phyloP scores from a whole-genome alignment of 1,139 yeast species.

The Pichia sorboxylosa region DNA sequence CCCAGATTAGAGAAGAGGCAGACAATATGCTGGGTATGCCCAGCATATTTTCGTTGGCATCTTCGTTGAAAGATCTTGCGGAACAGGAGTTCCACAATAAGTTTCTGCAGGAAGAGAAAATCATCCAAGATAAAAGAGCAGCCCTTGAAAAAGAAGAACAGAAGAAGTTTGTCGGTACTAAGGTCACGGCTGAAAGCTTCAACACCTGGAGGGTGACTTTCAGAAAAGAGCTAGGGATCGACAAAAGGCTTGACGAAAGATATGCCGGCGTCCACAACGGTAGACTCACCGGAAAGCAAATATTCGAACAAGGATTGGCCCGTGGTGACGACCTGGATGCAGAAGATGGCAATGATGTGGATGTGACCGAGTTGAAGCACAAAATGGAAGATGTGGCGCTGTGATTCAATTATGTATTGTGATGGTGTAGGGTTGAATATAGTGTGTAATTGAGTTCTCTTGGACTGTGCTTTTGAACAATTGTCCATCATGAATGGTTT shows the following conservation, averaged over 20 bases:
- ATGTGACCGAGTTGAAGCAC: constrained; percentile 11
- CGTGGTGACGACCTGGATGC: constrained; percentile 30
- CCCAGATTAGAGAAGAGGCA: constrained; percentile 47
- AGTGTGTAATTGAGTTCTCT: neutral
- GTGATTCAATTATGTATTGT: neutral
- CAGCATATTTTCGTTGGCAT: constrained; percentile 66
- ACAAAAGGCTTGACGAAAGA: constrained; percentile 38
- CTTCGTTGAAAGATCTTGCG: constrained; percentile 68
- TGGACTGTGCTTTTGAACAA: neutral
- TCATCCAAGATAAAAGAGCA: constrained; percentile 45
- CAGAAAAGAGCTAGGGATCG: constrained; percentile 58
- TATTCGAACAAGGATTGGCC: constrained; percentile 81
- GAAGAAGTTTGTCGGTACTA: constrained; percentile 54
- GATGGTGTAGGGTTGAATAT: neutral
- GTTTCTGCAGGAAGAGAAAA: constrained; percentile 42
- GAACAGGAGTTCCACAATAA: constrained; percentile 53
- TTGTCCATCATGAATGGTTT: neutral
- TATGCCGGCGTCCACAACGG: constrained; percentile 55
- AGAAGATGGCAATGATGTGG: constrained; percentile 19
- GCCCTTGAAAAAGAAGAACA: constrained; percentile 54
- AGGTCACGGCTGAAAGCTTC: constrained; percentile 58
- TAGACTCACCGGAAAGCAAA: constrained; percentile 74
- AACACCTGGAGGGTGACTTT: constrained; percentile 60
- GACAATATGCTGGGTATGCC: constrained; percentile 79
- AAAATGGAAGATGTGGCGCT: constrained; percentile 9